Evolutionary conservation across 2,329 filamentous ascomycete species (phyloP).

Genomic region (Ophiostoma ips): DNA sequence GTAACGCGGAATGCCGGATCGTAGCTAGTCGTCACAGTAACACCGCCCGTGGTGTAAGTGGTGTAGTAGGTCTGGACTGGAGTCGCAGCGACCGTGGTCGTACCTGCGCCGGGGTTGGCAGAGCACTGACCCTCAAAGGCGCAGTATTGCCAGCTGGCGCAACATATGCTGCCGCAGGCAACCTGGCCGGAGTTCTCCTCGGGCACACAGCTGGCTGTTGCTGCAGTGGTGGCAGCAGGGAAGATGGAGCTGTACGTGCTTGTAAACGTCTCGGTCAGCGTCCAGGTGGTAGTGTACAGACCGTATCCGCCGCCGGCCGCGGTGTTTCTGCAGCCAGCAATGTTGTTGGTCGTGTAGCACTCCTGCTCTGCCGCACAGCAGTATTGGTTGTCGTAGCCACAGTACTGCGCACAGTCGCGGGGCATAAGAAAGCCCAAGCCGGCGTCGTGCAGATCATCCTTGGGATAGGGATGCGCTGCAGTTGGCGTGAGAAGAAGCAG

Average conservation of each 20-base stretch:
- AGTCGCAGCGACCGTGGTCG: background rate
- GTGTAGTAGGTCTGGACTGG: background rate
- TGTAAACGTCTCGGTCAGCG: constrained; percentile 44
- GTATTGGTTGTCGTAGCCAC: constrained; percentile 39
- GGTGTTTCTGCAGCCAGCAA: constrained; percentile 34
- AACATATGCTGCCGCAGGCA: constrained; percentile 57
- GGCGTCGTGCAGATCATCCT: constrained; percentile 32
- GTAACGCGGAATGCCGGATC: constrained; percentile 33
- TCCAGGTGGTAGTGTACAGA: constrained; percentile 44
- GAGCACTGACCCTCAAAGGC: constrained; percentile 43
- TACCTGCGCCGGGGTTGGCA: constrained; percentile 26
- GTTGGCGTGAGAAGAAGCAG: constrained; percentile 13
- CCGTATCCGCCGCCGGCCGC: constrained; percentile 19
- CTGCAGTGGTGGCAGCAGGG: constrained; percentile 25
- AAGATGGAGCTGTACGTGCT: constrained; percentile 40
- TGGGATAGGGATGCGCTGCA: constrained; percentile 35
- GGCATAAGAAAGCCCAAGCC: constrained; percentile 38
- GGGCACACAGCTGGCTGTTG: constrained; percentile 35
- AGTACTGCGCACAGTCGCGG: constrained; percentile 37
- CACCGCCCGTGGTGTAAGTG: constrained; percentile 25
- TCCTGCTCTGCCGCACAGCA: constrained; percentile 36
- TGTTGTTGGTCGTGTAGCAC: constrained; percentile 37
- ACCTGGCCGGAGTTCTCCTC: constrained; percentile 35
- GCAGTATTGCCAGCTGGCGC: constrained; percentile 56
- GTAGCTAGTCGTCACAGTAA: constrained; percentile 40